Percentiles rank a stretch among this genome's conserved stretches.
phyloP scores from a whole-genome alignment of 2,329 filamentous ascomycete species.

The Cladosporium phlei region DNA sequence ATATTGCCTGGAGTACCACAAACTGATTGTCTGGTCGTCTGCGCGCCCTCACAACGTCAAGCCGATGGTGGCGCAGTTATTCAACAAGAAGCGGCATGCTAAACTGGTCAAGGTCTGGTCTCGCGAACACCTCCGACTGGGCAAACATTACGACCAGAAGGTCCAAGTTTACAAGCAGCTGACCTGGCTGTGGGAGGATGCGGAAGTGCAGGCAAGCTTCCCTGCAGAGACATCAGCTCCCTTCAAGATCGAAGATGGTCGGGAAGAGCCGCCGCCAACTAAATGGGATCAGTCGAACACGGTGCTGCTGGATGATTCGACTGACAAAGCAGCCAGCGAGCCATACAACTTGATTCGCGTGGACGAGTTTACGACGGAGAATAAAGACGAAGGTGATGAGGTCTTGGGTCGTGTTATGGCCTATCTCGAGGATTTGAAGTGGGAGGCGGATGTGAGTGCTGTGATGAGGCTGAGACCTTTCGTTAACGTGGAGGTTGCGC shows the following conservation, averaged over 20 bases:
- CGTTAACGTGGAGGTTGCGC: background rate
- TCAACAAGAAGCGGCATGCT: constrained; percentile 48
- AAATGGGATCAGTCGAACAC: constrained; percentile 81
- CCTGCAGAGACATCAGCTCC: constrained; percentile 22
- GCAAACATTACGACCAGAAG: constrained; percentile 60
- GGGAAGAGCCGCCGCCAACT: constrained; percentile 25
- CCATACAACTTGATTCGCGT: constrained; percentile 78
- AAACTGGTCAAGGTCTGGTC: constrained; percentile 69
- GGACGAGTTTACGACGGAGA: constrained; percentile 63
- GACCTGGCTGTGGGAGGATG: constrained; percentile 61
- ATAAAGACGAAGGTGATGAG: constrained; percentile 33
- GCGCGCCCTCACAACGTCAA: constrained; percentile 68
- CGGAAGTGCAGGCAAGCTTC: constrained; percentile 40
- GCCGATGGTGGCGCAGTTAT: constrained; percentile 61
- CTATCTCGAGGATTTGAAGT: constrained; percentile 50
- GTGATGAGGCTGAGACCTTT: constrained; percentile 20
- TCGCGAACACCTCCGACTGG: constrained; percentile 63
- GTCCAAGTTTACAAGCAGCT: constrained; percentile 90
- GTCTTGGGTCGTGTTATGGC: constrained; percentile 48
- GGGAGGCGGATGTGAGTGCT: constrained; percentile 50
- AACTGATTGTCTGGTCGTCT: constrained; percentile 71
- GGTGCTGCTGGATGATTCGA: constrained; percentile 79
- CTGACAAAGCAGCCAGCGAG: constrained; percentile 74
- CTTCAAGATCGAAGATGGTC: constrained; percentile 19
- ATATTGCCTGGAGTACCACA: constrained; percentile 69